Conservation (phyloP, 768 basidiomycete species). For the Macrolepiota dolichaula region DNA sequence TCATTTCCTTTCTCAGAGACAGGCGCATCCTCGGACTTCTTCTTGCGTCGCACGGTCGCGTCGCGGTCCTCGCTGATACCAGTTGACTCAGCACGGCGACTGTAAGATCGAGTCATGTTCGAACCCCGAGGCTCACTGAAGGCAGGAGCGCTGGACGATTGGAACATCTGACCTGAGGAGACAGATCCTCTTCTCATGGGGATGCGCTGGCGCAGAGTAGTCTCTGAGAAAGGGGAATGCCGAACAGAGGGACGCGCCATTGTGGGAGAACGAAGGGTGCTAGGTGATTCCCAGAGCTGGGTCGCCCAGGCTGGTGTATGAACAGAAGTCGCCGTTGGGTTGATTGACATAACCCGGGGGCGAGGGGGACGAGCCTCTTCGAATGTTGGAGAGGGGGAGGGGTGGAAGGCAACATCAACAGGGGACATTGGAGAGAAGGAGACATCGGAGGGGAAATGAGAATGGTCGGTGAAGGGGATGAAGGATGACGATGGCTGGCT, state of each 20-base stretch:
- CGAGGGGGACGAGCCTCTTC: constrained; percentile 41
- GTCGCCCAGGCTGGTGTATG: constrained; percentile 63
- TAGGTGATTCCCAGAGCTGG: constrained; percentile 55
- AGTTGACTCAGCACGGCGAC: constrained; percentile 61
- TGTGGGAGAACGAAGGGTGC: constrained; percentile 41
- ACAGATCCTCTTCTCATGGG: constrained; percentile 44
- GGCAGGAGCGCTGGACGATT: constrained; percentile 70
- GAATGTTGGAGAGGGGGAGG: constrained; percentile 53
- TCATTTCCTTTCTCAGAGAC: constrained; percentile 36
- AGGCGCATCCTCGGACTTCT: constrained; percentile 37
- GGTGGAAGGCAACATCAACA: constrained; percentile 54
- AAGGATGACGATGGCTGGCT: constrained; percentile 42
- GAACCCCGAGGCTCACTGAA: constrained; percentile 44
- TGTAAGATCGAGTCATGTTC: constrained; percentile 56
- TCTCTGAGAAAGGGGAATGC: constrained; percentile 45
- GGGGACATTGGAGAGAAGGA: constrained; percentile 48
- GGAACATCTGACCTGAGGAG: constrained; percentile 55
- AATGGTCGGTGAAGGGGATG: constrained; percentile 43
- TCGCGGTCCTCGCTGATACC: constrained; percentile 53
- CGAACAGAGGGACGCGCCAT: constrained; percentile 40
- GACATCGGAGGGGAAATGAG: constrained; percentile 43
- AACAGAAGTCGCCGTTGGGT: constrained; percentile 58
- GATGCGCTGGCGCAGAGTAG: constrained; percentile 36
- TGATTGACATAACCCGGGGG: constrained; percentile 51
- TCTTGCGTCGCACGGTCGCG: constrained; percentile 70